phyloP scores from a whole-genome alignment of 306 rosid genomes.

The Alnus rubra region DNA sequence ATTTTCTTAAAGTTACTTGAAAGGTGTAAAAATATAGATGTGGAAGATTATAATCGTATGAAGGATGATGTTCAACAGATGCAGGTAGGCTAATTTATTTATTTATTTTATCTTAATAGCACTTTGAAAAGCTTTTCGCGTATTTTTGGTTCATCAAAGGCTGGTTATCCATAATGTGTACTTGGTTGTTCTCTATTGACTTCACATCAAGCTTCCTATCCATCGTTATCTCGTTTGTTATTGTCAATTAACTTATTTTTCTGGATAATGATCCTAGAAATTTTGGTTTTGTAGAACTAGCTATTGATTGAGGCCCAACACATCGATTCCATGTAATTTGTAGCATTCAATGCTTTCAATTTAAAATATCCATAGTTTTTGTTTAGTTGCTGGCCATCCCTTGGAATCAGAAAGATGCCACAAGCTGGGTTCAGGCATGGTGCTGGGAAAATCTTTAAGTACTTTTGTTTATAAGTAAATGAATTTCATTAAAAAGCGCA shows the following conservation, averaged over 20 bases:
- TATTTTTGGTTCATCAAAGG: not conserved
- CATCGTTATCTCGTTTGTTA: not conserved
- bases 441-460: not conserved
- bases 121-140: not conserved
- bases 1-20: slow-evolving; percentile 54
- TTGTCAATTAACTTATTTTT: not conserved
- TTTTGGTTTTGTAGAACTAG: too few species aligned
- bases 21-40: slow-evolving; percentile 61
- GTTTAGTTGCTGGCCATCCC: not conserved
- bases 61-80: slow-evolving; percentile 60
- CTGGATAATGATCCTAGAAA: not conserved
- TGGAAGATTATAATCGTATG: slow-evolving; percentile 73
- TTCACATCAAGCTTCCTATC: not conserved
- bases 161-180: not conserved
- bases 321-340: not conserved
- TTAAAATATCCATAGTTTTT: not conserved
- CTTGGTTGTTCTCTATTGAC: not conserved
- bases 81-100: slow-evolving; percentile 48
- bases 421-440: not conserved
- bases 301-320: not conserved
- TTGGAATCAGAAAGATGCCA: not conserved
- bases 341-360: not conserved
- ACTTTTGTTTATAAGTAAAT: too few species aligned
- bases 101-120: not conserved
- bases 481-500: too few species aligned